Base-by-base conservation (phyloP, 164 flowering plant genomes). In the Tinospora cordifolia region DNA sequence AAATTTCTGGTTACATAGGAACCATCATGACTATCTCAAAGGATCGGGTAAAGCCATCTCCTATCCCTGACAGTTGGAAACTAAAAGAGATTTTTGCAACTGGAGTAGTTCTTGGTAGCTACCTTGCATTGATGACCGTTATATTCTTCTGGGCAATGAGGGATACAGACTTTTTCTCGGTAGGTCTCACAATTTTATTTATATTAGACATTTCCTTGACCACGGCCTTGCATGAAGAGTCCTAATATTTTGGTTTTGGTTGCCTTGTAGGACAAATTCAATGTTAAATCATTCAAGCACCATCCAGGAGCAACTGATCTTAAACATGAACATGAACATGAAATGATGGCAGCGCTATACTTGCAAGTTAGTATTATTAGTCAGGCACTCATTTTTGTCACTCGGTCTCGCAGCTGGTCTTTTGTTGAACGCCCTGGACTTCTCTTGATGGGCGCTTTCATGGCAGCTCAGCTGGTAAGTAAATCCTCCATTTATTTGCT, bases 1-100 rank as follows among this genome's bases (percentile, higher is more conserved):
- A 21, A 22, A 38, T 47, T 71, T 2, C 38, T 40, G 25, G 4
- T 39, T 71, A 67, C 69, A 21, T 62, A 93, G 98, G 99, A 63
- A 94, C 99, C 6, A 94, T 94, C 74, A 94, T 94, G 99, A 94
- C 99, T 17, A 94, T 94, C 72, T 92, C 97, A 51, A 92, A 94
- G 83, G 99, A 94, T 74, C 74, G 97, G 65, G 99, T 94, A 60
- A 92, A 90, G 86, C 92, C 99, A 68, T 94, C 99, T 68, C 99
- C 99, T 15, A 44, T 83, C 75, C 99, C 99, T 8, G 99, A 94
- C 72, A 92, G 97, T 80, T 94, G 99, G 99, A 94, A 92, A 72
- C 76, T 94, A 60, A 90, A 84, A 66, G 99, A 94, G 71, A 94
- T 94, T 26, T 94, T 94, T 54, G 93, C 95, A 14, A 94, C 99